Base-by-base conservation (phyloP, 352 stramenopile genomes). In the Phytophthora fragariae region DNA sequence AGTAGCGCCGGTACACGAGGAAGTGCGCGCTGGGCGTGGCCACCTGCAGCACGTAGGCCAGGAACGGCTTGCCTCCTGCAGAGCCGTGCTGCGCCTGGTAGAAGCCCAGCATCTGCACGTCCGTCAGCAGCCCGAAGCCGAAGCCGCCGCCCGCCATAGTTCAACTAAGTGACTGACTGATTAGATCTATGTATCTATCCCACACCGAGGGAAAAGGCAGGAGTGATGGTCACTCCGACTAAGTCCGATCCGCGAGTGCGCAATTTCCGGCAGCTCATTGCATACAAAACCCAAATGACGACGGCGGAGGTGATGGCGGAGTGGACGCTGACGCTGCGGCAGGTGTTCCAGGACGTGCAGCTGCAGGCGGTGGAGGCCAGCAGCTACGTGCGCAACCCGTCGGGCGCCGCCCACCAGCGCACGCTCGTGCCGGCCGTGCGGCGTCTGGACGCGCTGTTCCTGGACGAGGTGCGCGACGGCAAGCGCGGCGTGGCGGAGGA, bases 1-100 rank as follows among this genome's bases (percentile, higher is more conserved):
- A 93, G 70, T 93, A 95, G 1, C 88, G 85, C n/a, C 85, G 74
- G 69, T 95, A 95, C 61, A 93, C 82, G 52, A 93, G 85, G 68
- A 92, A 93, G 50, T 77, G 73, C 8, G 75, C 55, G 27, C 71
- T 39, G 7, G 82, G 82, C 11, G 41, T 49, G 17, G 78, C 75
- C 31, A 95, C 81, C 65, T 93, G 86, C 44, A 95, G 75, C 41
- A 95, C 88, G 69, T 95, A 95, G 15, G 86, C 82, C 29, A 95
- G 64, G 70, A 91, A 95, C 21, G 75, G 72, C 70, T 82, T 83
- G 47, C 77, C 73, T 35, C 77, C 78, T 75, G 70, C 15, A 55
- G 1, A 5, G 35, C 35, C 24, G 65, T 91, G 78, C 77, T 87
- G 81, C 47, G 86, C 88, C 68, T 90, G 82, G 81, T 93, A 95